Evolutionary conservation across 148 eudicot species (phyloP).

Genomic region (Diospyros kaki): DNA sequence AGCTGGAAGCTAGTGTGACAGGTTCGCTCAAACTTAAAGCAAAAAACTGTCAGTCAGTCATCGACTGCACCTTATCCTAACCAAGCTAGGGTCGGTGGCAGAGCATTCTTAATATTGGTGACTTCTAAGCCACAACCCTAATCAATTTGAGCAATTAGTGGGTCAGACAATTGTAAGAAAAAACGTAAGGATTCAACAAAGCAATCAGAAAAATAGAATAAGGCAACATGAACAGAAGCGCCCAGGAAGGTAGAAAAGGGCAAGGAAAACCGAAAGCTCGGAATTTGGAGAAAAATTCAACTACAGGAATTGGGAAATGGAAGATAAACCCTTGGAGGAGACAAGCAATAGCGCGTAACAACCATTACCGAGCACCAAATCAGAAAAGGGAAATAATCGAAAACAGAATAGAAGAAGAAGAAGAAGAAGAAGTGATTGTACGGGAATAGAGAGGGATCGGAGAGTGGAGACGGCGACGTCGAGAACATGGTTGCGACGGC

Average conservation of each 20-base stretch:
- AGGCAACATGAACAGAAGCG: no score
- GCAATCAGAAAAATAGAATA: no score
- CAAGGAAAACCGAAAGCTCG: background rate
- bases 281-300: background rate
- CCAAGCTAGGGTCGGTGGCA: no score
- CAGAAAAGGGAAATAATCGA: background rate
- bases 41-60: no score
- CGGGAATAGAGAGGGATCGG: constrained; percentile 62
- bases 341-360: background rate
- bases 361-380: background rate
- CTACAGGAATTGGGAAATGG: background rate
- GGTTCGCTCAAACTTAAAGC: background rate
- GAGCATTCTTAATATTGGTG: no score
- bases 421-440: constrained; percentile 15
- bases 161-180: no score
- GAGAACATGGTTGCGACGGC: constrained; percentile 66
- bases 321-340: background rate
- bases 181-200: no score
- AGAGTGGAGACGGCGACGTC: constrained; percentile 74
- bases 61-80: no score
- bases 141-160: no score
- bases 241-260: no score
- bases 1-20: background rate
- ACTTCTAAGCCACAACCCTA: no score
- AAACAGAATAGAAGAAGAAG: background rate